Evolutionary conservation across 129 eudicot genomes (phyloP), one percentile per base, ranked within the genome.

Genomic region (Arctium lappa): DNA sequence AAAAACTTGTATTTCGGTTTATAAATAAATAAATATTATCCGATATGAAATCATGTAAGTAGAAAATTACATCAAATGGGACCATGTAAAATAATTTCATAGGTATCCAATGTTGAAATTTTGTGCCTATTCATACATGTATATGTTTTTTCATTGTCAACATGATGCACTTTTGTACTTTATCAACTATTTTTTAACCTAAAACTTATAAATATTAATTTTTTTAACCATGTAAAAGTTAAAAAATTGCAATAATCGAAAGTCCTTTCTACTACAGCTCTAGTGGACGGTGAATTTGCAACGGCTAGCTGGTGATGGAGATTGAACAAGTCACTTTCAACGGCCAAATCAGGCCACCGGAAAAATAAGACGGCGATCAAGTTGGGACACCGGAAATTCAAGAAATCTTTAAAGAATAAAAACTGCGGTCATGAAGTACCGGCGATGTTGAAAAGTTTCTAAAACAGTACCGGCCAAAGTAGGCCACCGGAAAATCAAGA

Each of bases 101-200:
- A 31, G 75, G 82, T 31, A 79, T 79, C 82, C 82, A 42, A 79
- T 42, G 76, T 79, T 40, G 82, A 79, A 79, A 29, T 3, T 66
- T 37, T 40, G 13, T 40, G 40, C 32, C 15, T 16, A 50, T 13
- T 50, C 62, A 50, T 3, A 38, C 4, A 38, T 46, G 11, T 48
- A 1, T 48, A 3, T 48, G 16, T 48, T 13, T 53, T 56, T 56
- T 56, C 65, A 16, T 15, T 4, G 65, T n/a, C 65, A 56, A 56
- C 65, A 56, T 16, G 65, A 56, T 56, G 65, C 65, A 56, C 27
- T 56, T 56, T 50, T 16, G 50, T 8, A 44, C 50, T 44, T 44
- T 44, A 44, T 44, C 50, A 11, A 44, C 8, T 44, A 7, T 7
- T 8, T 8, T 44, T 9, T 44, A 44, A 11, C 12, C 8, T 44